A percentile compares a stretch with the other conserved stretches of the same genome.
These are phyloP conservation scores for Rhinocladiella mackenziei DNA, from an alignment of 2,329 filamentous ascomycete genomes.

Conservation along the genomic window DNA sequence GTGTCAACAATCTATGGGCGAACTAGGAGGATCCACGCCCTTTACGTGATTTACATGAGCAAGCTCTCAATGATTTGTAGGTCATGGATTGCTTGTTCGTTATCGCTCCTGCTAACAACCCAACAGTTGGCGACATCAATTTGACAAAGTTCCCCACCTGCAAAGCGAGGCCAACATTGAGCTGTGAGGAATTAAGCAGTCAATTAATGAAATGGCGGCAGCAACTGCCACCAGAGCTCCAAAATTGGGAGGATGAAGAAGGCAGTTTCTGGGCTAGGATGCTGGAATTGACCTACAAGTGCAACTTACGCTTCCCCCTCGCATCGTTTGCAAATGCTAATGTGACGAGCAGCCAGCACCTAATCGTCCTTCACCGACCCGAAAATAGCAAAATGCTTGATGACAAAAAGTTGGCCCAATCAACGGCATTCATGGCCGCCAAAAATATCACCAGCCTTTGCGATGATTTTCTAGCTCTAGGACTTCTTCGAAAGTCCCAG, in stretches of 20 bases:
- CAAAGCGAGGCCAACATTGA: conserved; percentile 1
- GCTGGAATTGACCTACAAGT: conserved; percentile 14
- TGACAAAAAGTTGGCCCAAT: conserved; percentile 7
- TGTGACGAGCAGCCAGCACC: conserved; percentile 2
- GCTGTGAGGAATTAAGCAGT: conserved; percentile 2
- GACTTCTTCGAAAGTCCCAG: conserved; percentile 5
- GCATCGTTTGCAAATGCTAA: conserved; percentile 1
- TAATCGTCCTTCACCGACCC: conserved; percentile 10
- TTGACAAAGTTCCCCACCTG: conserved; percentile 4
- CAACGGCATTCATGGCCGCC: conserved; percentile 11
- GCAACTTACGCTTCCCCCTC: background rate
- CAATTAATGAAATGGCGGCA: conserved; percentile 6
- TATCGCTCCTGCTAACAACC: background rate
- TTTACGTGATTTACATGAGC: conserved; percentile 9
- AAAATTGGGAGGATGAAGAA: conserved; percentile 2
- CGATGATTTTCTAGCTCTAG: conserved; percentile 20
- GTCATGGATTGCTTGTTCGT: background rate
- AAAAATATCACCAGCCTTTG: conserved; percentile 17
- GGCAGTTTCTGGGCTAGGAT: conserved; percentile 10
- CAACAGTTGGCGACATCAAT: conserved; percentile 6
- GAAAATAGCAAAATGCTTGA: conserved; percentile 3
- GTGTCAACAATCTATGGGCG: conserved; percentile 1
- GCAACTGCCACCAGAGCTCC: conserved; percentile 1
- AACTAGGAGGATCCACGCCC: conserved; percentile 6
- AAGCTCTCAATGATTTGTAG: conserved; percentile 12